Percentiles rank a stretch among this genome's conserved stretches.
phyloP scores from a whole-genome alignment of 2,329 filamentous ascomycete species.

The Arthrobotrys sphaeroides region DNA sequence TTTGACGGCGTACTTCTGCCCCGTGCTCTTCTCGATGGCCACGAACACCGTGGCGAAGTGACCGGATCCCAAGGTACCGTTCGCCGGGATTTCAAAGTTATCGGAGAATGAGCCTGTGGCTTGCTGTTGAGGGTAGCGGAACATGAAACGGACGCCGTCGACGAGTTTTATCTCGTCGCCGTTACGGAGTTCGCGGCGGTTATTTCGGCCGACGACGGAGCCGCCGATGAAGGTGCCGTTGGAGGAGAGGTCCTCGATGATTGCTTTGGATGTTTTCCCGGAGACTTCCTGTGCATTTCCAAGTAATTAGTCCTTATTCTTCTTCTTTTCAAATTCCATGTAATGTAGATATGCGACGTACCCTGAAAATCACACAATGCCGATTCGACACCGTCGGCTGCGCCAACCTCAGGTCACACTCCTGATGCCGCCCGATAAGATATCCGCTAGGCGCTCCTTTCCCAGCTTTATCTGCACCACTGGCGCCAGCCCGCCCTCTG shows the following conservation, averaged over 20 bases:
- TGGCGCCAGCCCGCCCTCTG: conserved; percentile 63
- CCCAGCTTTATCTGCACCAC: conserved; percentile 68
- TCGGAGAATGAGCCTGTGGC: conserved; percentile 81
- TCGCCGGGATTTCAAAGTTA: conserved; percentile 81
- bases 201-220: conserved; percentile 87
- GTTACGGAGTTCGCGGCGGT: conserved; percentile 85
- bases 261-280: conserved; percentile 69
- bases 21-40: conserved; percentile 84
- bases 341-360: conserved; percentile 56
- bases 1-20: conserved; percentile 88
- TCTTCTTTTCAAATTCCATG: conserved; percentile 64
- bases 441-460: conserved; percentile 80
- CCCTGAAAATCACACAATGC: conserved; percentile 58
- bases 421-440: conserved; percentile 88
- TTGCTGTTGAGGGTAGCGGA: conserved; percentile 82
- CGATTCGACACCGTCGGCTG: conserved; percentile 58
- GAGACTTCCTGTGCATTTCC: conserved; percentile 60
- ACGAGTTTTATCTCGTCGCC: conserved; percentile 90
- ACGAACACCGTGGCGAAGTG: conserved; percentile 95
- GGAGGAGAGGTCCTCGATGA: conserved; percentile 91
- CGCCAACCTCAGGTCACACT: conserved; percentile 70
- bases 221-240: conserved; percentile 98
- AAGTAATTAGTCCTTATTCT: conserved; percentile 67
- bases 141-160: conserved; percentile 85
- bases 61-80: conserved; percentile 81